Evolutionary conservation across 2,329 filamentous ascomycete species (phyloP).

Genomic region (Sordariomycetes sp.): DNA sequence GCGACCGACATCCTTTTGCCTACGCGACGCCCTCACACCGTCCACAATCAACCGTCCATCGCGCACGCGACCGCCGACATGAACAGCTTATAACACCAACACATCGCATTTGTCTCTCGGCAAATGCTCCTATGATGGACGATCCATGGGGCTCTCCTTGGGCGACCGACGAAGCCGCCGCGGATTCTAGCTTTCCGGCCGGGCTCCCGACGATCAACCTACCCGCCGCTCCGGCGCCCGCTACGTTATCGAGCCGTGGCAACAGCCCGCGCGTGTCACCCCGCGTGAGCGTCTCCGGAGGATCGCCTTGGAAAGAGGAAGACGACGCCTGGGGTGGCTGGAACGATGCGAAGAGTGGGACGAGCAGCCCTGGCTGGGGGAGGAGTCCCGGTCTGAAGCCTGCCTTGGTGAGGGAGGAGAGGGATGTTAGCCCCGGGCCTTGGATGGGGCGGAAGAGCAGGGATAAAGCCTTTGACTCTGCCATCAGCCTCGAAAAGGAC

Average conservation of each 20-base stretch:
- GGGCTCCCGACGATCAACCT: not conserved
- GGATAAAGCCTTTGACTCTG: conserved; percentile 18
- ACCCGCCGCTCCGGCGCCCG: no score
- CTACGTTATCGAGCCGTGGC: no score
- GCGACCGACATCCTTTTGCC: not conserved
- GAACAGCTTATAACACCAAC: conserved; percentile 1
- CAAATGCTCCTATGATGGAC: conserved; percentile 38
- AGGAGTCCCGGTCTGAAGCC: conserved; percentile 19
- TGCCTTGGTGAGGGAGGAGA: conserved; percentile 12
- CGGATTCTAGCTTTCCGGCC: not conserved
- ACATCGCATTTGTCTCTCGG: conserved; percentile 7
- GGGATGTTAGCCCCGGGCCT: conserved; percentile 17
- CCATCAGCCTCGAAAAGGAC: conserved; percentile 15
- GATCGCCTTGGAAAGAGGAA: conserved; percentile 19
- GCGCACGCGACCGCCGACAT: not conserved
- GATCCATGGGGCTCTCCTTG: conserved; percentile 57
- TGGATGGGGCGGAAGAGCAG: conserved; percentile 13
- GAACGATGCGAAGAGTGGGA: conserved; percentile 17
- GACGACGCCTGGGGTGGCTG: conserved; percentile 26
- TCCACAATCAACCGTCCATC: not conserved
- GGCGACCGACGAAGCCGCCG: conserved; percentile 28
- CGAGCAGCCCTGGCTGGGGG: conserved; percentile 19
- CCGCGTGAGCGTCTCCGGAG: no score
- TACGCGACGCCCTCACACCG: not conserved
- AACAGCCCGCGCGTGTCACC: no score